phyloP scores from a whole-genome alignment of 2,329 filamentous ascomycete genomes.

The Ciborinia camelliae region DNA sequence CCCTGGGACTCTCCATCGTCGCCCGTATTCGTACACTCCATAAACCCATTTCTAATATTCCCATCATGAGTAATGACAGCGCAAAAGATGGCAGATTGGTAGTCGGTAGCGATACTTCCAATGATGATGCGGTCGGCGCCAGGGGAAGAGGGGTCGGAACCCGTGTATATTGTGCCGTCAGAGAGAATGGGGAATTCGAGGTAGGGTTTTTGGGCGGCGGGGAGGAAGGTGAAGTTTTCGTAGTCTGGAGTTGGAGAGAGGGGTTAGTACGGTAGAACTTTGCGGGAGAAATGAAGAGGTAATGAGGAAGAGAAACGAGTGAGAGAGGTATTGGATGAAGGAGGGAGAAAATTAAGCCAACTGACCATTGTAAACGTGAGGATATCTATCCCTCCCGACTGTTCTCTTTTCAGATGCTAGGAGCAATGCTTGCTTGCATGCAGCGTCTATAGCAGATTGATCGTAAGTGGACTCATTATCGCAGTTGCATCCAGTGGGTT shows the following conservation, averaged over 20 bases:
- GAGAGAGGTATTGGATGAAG: background rate
- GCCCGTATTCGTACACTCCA: slow-evolving; percentile 34
- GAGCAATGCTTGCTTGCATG: slow-evolving; percentile 30
- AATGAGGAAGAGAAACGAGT: background rate
- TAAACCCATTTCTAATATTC: slow-evolving; percentile 34
- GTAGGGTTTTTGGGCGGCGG: slow-evolving; percentile 34
- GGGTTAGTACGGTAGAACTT: background rate
- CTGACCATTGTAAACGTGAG: slow-evolving; percentile 36
- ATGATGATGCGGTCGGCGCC: slow-evolving; percentile 38
- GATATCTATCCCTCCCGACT: slow-evolving; percentile 35
- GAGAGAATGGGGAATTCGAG: slow-evolving; percentile 37
- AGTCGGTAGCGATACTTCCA: slow-evolving; percentile 34
- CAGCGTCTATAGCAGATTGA: slow-evolving; percentile 30
- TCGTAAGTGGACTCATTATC: slow-evolving; percentile 31
- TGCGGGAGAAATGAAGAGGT: background rate
- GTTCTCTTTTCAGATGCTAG: slow-evolving; percentile 32
- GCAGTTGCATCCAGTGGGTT: slow-evolving; percentile 29
- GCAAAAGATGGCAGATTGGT: slow-evolving; percentile 34
- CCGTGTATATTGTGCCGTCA: slow-evolving; percentile 27
- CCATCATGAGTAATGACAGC: slow-evolving; percentile 37
- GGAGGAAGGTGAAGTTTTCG: slow-evolving; percentile 36
- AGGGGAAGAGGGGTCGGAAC: slow-evolving; percentile 31
- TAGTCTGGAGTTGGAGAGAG: slow-evolving; percentile 27
- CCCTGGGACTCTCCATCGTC: slow-evolving; percentile 22
- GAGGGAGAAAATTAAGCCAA: no score